phyloP scores from a whole-genome alignment of 768 basidiomycete genomes.

The Coprinopsis strossmayeri region DNA sequence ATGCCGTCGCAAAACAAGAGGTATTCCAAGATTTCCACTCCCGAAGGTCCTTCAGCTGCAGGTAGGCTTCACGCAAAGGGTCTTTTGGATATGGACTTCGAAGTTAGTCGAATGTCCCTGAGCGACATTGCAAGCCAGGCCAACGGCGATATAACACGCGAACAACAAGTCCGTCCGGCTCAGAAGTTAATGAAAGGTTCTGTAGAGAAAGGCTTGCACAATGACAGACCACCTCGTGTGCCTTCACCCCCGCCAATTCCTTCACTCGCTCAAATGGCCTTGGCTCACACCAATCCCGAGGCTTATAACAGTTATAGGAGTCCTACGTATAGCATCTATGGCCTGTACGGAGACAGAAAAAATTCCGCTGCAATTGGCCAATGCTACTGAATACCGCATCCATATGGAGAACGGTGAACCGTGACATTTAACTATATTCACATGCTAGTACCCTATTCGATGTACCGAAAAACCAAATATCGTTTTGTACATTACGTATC shows the following conservation, averaged over 20 bases:
- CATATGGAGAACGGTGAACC: too few relatives aligned
- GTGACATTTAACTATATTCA: too few relatives aligned
- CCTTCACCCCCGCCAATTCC: slow-evolving; percentile 72
- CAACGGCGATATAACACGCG: background rate
- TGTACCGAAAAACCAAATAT: too few relatives aligned
- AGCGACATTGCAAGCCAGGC: slow-evolving; percentile 3
- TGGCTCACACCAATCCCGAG: slow-evolving; percentile 56
- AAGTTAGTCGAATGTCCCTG: slow-evolving; percentile 27
- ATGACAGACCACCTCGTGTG: slow-evolving; percentile 70
- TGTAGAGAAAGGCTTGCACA: slow-evolving; percentile 23
- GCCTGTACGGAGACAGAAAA: slow-evolving; percentile 64
- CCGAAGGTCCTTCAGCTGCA: slow-evolving; percentile 9
- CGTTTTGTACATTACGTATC: too few relatives aligned
- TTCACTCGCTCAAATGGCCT: slow-evolving; percentile 71
- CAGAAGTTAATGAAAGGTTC: slow-evolving; percentile 1
- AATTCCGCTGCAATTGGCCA: slow-evolving; percentile 31
- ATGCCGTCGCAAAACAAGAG: background rate
- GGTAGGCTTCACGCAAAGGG: slow-evolving; percentile 1
- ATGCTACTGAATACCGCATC: too few relatives aligned
- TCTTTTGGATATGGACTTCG: slow-evolving; percentile 58
- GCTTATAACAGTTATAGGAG: slow-evolving; percentile 65
- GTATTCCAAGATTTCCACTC: background rate
- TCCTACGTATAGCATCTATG: slow-evolving; percentile 80
- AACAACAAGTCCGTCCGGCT: background rate
- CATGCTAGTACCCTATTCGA: too few relatives aligned